Evolutionary conservation across 1,284 basidiomycete genomes (phyloP), one percentile per base, ranked within the genome.

Genomic region (Ustilago esculenta): DNA sequence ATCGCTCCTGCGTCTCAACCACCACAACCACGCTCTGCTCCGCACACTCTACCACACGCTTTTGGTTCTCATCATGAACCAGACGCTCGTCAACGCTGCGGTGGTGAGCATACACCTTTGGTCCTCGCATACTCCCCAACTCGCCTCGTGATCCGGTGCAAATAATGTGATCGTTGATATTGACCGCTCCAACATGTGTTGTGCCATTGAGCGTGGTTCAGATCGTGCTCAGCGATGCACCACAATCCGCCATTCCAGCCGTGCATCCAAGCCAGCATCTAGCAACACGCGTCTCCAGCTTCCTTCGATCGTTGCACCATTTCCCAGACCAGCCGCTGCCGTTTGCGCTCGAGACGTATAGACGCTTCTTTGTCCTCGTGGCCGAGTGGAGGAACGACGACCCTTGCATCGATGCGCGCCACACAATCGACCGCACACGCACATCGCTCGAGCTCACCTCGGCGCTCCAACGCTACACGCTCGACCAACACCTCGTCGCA

Each of bases 281-380:
- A 7, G n/a, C 47, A 18, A 43, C 21, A 43, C 20, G 37, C 8
- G 53, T 56, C 10, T 44, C 46, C 33, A 25, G 40, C 20, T 63
- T 63, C 21, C 39, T 64, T 11, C 49, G 35, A 9, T 56, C 61
- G 4, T 11, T 65, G 15, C 50, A 35, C 9, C 18, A 41, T 15
- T 58, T 65, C 18, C 55, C 55, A 5, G 17, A 17, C 2, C 35
- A 36, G 23, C 55, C 54, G 15, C 29, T 65, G 11, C 41, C 37
- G 1, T 58, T 65, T 12, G 1, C 61, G 3, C 25, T 47, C 7
- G 50, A 34, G 8, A 34, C 29, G 0, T 65, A 65, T 29, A 29
- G 61, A 24, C 40, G 46, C 34, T 65, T 50, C 18, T 65, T 58
- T 35, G 46, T 53, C 5, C 46, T 65, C 33, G 50, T 65, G 3